Base-by-base conservation (phyloP, 306 rosid genomes). In the Hippophae gyantsensis region DNA sequence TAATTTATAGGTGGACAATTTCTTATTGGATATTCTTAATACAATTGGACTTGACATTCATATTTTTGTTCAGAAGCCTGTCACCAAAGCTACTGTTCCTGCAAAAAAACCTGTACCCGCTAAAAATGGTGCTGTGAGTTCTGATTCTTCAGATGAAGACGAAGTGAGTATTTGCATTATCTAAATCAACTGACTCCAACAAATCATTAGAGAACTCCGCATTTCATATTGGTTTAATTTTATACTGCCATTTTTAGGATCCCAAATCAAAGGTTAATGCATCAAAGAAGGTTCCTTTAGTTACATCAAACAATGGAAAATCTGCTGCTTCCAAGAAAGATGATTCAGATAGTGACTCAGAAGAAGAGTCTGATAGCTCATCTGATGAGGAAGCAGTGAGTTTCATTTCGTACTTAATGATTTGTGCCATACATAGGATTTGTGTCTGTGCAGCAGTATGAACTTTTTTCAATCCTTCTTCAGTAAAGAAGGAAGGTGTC, bases 61-160 rank as follows among this genome's bases (percentile, higher is more conserved):
- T 9, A 42, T 2, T 10, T 2, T 27, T 1, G 40, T 9, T 0
- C 75, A 81, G 90, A 74, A 76, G 57, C 78, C 78, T 54, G 81
- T 67, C 7, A 13, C 62, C 1, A 81, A 86, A 40, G 46, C 55
- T 52, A 51, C 46, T 38, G 58, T 57, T 43, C 47, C 76, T 47
- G 9, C 71, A 1, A 79, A 78, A 38, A 78, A 70, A 3, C 64
- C 74, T 4, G 49, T 65, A 44, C 8, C 68, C 1, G 49, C 67
- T 7, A 84, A 83, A 10, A 86, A 81, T n/a, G 84, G 78, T 7
- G 12, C 6, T 9, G 57, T 10, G n/a, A 66, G 73, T 49, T 48
- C 66, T 0, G 72, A 69, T n/a, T 53, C 65, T 46, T 73, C 89
- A 10, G 80, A 69, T 7, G 78, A 74, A 38, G 78, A 64, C 10